Percentiles rank a stretch among this genome's conserved stretches.
phyloP scores from a whole-genome alignment of 805 yeast genomes.

The Teunomyces gatunensis region DNA sequence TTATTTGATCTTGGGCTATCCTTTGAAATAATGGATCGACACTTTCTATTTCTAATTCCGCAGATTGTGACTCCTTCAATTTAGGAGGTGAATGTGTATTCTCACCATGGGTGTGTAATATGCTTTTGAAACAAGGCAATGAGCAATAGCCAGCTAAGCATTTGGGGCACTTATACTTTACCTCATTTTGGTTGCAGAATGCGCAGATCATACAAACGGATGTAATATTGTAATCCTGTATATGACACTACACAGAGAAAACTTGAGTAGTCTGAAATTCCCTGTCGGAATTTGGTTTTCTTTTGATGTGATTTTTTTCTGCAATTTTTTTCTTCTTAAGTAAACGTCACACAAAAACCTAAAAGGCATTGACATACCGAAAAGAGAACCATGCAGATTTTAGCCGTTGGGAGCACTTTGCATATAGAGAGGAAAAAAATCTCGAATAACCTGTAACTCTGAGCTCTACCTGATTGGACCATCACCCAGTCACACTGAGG shows the following conservation, averaged over 20 bases:
- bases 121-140: slow-evolving; percentile 56
- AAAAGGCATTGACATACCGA: neutral
- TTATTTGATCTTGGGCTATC: slow-evolving; percentile 40
- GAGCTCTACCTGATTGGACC: neutral
- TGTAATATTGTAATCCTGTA: neutral
- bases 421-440: neutral
- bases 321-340: neutral
- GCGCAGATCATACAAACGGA: slow-evolving; percentile 25
- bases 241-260: neutral
- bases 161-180: slow-evolving; percentile 58
- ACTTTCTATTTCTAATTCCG: neutral
- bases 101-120: slow-evolving; percentile 26
- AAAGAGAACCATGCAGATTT: neutral
- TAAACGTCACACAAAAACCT: neutral
- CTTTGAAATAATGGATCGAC: slow-evolving; percentile 13
- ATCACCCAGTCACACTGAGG: neutral
- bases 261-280: neutral
- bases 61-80: neutral
- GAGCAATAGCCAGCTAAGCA: slow-evolving; percentile 55
- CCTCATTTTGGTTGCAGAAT: slow-evolving; percentile 32
- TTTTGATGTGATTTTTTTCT: neutral
- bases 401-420: slow-evolving; percentile 2
- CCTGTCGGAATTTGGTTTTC: slow-evolving; percentile 3
- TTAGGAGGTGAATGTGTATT: neutral
- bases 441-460: neutral